Conservation (phyloP, 768 basidiomycete species). For the Boletellus emodensis region DNA sequence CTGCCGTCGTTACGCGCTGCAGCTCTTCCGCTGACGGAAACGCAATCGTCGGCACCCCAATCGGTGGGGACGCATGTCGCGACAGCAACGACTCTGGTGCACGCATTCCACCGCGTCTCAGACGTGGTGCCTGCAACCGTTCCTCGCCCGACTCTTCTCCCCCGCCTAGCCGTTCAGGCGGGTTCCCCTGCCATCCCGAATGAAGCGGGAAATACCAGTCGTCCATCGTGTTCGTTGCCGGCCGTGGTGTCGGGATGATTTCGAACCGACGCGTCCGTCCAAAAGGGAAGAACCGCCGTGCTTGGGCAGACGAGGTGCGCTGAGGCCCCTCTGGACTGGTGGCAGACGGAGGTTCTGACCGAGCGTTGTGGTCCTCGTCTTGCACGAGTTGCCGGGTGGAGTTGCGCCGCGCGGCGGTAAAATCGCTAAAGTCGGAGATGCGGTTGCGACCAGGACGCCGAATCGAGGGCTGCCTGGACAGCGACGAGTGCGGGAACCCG, state of each 20-base stretch:
- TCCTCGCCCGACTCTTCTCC: constrained; percentile 35
- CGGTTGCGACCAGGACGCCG: constrained; percentile 55
- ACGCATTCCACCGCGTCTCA: constrained; percentile 64
- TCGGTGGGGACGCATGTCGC: constrained; percentile 40
- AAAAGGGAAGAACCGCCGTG: constrained; percentile 58
- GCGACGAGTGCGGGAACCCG: constrained; percentile 26
- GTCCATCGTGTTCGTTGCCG: constrained; percentile 26
- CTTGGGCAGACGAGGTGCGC: constrained; percentile 21
- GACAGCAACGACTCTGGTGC: constrained; percentile 59
- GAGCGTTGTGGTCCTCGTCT: constrained; percentile 23
- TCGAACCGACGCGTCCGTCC: constrained; percentile 44
- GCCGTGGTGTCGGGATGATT: constrained; percentile 30
- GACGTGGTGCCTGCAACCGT: constrained; percentile 42
- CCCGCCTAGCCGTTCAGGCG: constrained; percentile 16
- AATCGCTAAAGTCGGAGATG: constrained; percentile 68
- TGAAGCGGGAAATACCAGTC: constrained; percentile 33
- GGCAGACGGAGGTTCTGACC: constrained; percentile 7
- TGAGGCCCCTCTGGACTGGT: constrained; percentile 1
- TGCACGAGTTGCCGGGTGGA: constrained; percentile 35
- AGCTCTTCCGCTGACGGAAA: constrained; percentile 22
- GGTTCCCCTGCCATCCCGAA: constrained; percentile 16
- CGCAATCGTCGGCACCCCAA: constrained; percentile 21
- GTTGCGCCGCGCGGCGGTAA: constrained; percentile 61
- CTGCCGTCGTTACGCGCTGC: constrained; percentile 16
- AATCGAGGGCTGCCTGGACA: constrained; percentile 57